Base-by-base conservation (phyloP, 805 yeast species). In the Candida mattraensis region DNA sequence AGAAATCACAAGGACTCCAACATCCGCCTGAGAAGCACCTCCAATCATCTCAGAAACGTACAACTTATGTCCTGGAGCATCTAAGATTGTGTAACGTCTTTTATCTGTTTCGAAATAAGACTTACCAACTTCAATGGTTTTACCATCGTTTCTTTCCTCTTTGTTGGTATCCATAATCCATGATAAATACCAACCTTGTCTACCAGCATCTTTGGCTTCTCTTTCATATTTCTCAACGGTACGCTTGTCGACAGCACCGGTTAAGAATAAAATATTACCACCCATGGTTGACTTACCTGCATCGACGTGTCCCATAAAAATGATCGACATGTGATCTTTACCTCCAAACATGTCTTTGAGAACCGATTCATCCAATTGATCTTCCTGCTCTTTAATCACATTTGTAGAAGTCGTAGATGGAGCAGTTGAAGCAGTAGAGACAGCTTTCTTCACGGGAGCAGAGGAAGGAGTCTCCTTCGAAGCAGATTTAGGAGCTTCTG, bases 261-360 rank as follows among this genome's bases (percentile, higher is more conserved):
- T 91, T 57, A 93, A 71, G 60, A 73, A 91, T 47, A 93, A 75
- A 51, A 93, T 71, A 67, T 93, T 93, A 69, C 99, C 99, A 63
- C 99, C 99, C 96, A 93, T 91, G 42, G 99, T 93, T 34, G 96
- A 87, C 67, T 93, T 93, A 62, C 99, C 99, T 22, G 99, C 99
- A 74, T 93, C 99, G 50, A 93, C 99, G 61, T 93, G 99, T 53
- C 99, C 99, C 98, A 93, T 93, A 68, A 93, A 93, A 51, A 93
- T 87, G 52, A 93, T 83, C 13, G 97, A 89, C 61, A 93, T 77
- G 68, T 93, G 99, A 62, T 91, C 99, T 65, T 93, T 93, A 56
- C 95, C 95, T 47, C 96, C 97, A 58, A 87, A 93, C 85, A 93
- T 67, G 55, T 94, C 99, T 40, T 77, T 81, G 47, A 93, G 87